Conservation (phyloP, 1,139 yeast species). For the Kodamaea fungicola region DNA sequence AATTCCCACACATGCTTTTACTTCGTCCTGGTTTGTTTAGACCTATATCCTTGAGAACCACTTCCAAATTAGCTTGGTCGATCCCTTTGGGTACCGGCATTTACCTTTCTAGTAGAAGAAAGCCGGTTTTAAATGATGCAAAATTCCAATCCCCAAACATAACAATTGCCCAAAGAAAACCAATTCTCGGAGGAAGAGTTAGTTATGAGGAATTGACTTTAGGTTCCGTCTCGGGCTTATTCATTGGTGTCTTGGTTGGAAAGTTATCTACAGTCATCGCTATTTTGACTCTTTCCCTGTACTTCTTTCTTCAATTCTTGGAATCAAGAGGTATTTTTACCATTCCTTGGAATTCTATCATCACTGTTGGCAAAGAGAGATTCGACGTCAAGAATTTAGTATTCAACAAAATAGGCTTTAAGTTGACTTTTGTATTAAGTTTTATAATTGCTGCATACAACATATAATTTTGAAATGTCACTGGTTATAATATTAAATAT, state of each 20-base stretch:
- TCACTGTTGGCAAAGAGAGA: conserved; percentile 43
- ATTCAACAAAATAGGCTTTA: conserved; percentile 63
- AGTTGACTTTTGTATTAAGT: conserved; percentile 54
- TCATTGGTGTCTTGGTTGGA: conserved; percentile 63
- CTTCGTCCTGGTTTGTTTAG: too few relatives aligned
- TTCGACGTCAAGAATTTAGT: conserved; percentile 52
- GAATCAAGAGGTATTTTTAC: conserved; percentile 54
- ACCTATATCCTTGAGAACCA: too few relatives aligned
- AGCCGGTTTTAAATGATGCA: conserved; percentile 5
- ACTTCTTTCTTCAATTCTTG: conserved; percentile 55
- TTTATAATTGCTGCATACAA: conserved; percentile 66
- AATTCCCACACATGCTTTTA: too few relatives aligned
- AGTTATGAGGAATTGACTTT: conserved; percentile 60
- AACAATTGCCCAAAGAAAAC: neutral
- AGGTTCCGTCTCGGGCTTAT: conserved; percentile 66
- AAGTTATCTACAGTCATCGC: conserved; percentile 60
- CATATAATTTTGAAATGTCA: conserved; percentile 21
- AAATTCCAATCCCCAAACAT: conserved; percentile 3
- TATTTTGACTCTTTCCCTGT: conserved; percentile 47
- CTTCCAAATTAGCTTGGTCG: conserved; percentile 1
- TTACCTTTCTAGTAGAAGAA: neutral
- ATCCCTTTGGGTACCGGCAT: conserved; percentile 4
- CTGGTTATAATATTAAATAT: too few relatives aligned
- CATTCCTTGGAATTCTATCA: conserved; percentile 45
- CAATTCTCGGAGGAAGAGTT: conserved; percentile 27